These are phyloP conservation scores for Lepidium sativum DNA, from an alignment of 345 rosid genomes.

Conservation along the genomic window DNA sequence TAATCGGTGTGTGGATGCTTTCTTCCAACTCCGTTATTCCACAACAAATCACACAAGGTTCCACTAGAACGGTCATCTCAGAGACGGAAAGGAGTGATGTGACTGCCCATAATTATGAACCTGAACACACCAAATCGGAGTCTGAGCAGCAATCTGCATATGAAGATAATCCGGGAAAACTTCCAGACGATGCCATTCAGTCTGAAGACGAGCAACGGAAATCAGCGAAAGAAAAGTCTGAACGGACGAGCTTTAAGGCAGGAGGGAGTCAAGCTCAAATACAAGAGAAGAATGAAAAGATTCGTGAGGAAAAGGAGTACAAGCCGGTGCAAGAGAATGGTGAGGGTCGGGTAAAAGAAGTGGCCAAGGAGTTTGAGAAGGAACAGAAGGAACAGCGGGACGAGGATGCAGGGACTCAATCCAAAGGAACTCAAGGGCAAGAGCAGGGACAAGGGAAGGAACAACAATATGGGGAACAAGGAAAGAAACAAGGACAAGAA, in stretches of 20 bases:
- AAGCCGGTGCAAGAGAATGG: conserved; percentile 9
- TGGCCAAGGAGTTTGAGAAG: conserved; percentile 24
- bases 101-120: neutral
- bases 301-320: conserved; percentile 1
- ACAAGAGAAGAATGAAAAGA: conserved; percentile 18
- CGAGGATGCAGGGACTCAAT: conserved; percentile 41
- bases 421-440: conserved; percentile 20
- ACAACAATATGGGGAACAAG: conserved; percentile 32
- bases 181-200: conserved; percentile 77
- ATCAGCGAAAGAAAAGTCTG: conserved; percentile 29
- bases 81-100: conserved; percentile 24
- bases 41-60: conserved; percentile 28
- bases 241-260: conserved; percentile 1
- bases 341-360: conserved; percentile 12
- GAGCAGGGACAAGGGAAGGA: conserved; percentile 24
- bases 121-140: conserved; percentile 23
- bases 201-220: conserved; percentile 34
- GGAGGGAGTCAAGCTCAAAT: conserved; percentile 33
- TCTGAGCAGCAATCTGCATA: conserved; percentile 30
- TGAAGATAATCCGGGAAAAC: conserved; percentile 79
- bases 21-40: conserved; percentile 43
- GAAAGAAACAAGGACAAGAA: conserved; percentile 21
- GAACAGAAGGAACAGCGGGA: conserved; percentile 38
- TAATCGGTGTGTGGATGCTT: conserved; percentile 78
- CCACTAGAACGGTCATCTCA: conserved; percentile 22